Evolutionary conservation across 1,139 yeast genomes (phyloP), one percentile per base, ranked within the genome.

Genomic region (Geotrichum restrictum): DNA sequence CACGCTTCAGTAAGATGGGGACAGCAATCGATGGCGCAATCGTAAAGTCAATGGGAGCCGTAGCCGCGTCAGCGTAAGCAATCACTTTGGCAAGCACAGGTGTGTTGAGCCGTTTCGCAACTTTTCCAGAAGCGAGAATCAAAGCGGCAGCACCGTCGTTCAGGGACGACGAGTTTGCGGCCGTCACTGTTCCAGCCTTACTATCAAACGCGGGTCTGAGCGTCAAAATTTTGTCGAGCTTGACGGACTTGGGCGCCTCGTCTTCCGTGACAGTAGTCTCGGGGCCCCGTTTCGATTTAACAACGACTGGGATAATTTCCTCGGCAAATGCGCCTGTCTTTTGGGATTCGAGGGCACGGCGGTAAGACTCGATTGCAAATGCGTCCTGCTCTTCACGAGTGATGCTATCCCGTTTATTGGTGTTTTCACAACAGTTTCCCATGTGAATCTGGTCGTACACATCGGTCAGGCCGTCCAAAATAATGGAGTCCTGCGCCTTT

Each of bases 51-150:
- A 84, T 79, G 59, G 98, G 97, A 39, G 81, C 80, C 63, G 88
- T 87, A 47, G 95, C 96, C 62, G 96, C 96, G 71, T 89, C 97
- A 68, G 95, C 96, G 88, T 94, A 88, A 56, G 96, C 93, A 53
- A 80, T 65, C 62, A 89, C 79, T 68, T 81, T 80, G 57, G 94
- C 97, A 60, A 88, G 71, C 3, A 71, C 72, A 33, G 60, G 66
- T 87, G 95, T 69, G 71, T 85, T 70, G 80, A 77, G 57, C 80
- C 82, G 69, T 82, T 78, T 76, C 80, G 70, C 93, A 67, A 80
- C 80, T 56, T 76, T 76, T 66, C 82, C 95, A 53, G 94, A 84
- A 50, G 89, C 93, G 62, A 89, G 74, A 40, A 89, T 76, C 45
- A 89, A 75, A 44, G 96, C 96, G 56, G 96, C 94, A 67, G 88